Base-by-base conservation (phyloP, 768 basidiomycete species). In the Auricularia sp. region DNA sequence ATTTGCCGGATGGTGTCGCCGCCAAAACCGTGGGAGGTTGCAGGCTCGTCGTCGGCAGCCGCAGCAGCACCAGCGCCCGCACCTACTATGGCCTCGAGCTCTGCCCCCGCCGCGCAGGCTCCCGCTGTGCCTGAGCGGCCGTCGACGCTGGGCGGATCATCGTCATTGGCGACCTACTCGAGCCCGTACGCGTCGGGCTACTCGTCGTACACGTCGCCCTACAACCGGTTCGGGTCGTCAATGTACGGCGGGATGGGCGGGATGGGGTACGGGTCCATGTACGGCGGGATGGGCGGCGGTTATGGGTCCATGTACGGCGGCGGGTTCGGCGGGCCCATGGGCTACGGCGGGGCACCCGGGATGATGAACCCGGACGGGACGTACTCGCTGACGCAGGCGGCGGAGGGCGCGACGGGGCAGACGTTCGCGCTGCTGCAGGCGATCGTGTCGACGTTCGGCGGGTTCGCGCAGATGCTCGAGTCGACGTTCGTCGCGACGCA, bases 401-500 rank as follows among this genome's bases (percentile, higher is more conserved):
- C 98, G 66, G 93, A 97, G 77, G 74, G 85, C 5, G 90, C 91
- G 10, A 99, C 96, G 1, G 88, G 91, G 63, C 88, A 91, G 64
- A 98, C 96, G 2, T 99, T 99, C 71, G 82, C 89, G 35, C 86
- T 99, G 64, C 80, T 99, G 35, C 94, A 98, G 69, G 91, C 90
- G 11, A 88, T 99, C 72, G 96, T 99, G 56, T 91, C 93, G 70
- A 97, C 95, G 3, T 96, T 98, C 76, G 82, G 87, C 0, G 95
- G 95, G 29, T 87, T 99, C 67, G 88, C 96, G 0, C 96, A 98
- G 74, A 95, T 99, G 86, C 87, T 99, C 72, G 96, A 98, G 74
- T 88, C 86, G 39, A 98, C 96, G 4, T 98, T 96, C 76, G 91
- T 98, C 88, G 96, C 96, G 2, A 96, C 93, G 0, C 93, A 96